Evolutionary conservation across 495 filamentous ascomycete species (phyloP).

Genomic region (Podospora fimiseda): DNA sequence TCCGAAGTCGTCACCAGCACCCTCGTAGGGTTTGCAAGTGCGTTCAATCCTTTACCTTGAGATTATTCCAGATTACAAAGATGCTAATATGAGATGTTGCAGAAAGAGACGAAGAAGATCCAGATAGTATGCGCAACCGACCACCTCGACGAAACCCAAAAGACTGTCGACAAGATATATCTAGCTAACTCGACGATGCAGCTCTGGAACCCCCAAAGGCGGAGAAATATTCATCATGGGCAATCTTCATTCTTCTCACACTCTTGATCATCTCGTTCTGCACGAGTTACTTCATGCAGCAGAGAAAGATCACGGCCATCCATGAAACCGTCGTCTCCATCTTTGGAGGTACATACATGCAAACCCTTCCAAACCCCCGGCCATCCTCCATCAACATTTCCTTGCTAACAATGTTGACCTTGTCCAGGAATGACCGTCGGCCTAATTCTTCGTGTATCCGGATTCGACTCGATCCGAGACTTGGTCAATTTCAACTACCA

Average conservation of each 20-base stretch:
- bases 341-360: constrained; percentile 69
- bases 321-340: constrained; percentile 98
- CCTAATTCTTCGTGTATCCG: constrained; percentile 73
- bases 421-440: constrained; percentile 86
- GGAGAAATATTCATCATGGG: constrained; percentile 93
- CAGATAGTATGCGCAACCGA: constrained; percentile 36
- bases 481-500: constrained; percentile 95
- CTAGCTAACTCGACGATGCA: constrained; percentile 24
- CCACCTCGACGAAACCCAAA: background rate
- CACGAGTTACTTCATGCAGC: constrained; percentile 92
- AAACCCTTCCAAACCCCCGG: background rate
- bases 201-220: constrained; percentile 54
- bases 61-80: background rate
- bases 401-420: constrained; percentile 7
- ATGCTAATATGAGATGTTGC: constrained; percentile 18
- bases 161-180: background rate
- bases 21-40: constrained; percentile 38
- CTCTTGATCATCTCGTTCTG: constrained; percentile 91
- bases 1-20: constrained; percentile 32
- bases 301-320: constrained; percentile 90
- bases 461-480: constrained; percentile 73
- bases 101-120: constrained; percentile 49
- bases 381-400: background rate
- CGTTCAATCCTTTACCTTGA: constrained; percentile 8
- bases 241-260: constrained; percentile 90